Evolutionary conservation across 768 basidiomycete species (phyloP), one percentile per base, ranked within the genome.

Genomic region (Heimioporus sp.): DNA sequence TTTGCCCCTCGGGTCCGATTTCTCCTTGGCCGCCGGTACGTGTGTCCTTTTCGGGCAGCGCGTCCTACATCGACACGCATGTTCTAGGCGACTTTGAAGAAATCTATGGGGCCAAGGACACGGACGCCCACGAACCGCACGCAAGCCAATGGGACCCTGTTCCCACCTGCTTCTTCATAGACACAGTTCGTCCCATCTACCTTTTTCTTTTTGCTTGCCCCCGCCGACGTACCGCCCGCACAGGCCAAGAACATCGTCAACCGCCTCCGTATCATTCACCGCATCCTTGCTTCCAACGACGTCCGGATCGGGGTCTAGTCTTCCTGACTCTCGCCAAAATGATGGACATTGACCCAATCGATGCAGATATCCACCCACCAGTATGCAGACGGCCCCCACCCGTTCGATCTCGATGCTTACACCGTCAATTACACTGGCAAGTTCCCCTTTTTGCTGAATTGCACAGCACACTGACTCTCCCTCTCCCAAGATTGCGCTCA

Each of bases 111-210:
- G 57, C 62, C 1, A 71, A 73, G 20, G 75, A 80, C 10, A 70
- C 73, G 37, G 71, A 78, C 30, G 74, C 78, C 11, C 71, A 75
- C 30, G 85, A 87, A 54, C 82, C 86, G 5, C 90, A 92, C 46
- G 73, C 80, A 3, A 91, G 87, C 12, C 69, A 81, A 58, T 98
- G 92, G 92, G 85, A 96, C 57, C 90, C 89, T 0, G 79, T 98
- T 8, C 68, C 97, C 57, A 98, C 94, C 2, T 98, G 93, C 65
- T 98, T 98, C 78, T 98, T 98, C 75, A 86, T 98, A 45, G 95
- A 99, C 64, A 97, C 94, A 20, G 17, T 37, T 20, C 24, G 32
- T 44, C n/a, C 39, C 4, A 5, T 7, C 24, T 28, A 28, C 24
- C 24, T 7, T 6, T 6, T 28, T 28, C 6, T 28, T 28, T 28